Evolutionary conservation across 345 rosid genomes (phyloP), one percentile per base, ranked within the genome.

Genomic region (Hirschfeldia incana): DNA sequence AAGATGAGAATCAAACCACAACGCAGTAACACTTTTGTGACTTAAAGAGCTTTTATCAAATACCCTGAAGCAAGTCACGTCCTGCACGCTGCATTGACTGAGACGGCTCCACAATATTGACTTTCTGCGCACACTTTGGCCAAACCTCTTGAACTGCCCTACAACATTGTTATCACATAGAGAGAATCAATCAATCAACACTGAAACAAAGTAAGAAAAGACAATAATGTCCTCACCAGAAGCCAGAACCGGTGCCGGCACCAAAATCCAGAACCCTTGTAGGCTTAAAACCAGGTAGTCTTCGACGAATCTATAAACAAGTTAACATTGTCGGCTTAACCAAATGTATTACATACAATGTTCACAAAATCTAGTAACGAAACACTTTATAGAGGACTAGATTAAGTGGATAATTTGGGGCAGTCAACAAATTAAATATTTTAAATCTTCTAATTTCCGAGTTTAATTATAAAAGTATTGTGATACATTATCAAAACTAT

Each of bases 71-170:
- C 72, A 93, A 97, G 83, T 84, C 85, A 75, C 85, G 87, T 68
- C 98, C 97, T 6, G 98, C 97, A 49, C 94, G 92, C 85, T 91
- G 97, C 99, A 95, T 95, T 0, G 97, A 93, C 55, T 89, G 98
- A 9, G 98, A 95, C 37, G 99, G 98, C 84, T 95, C 99, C 74
- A 95, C 92, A 69, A 93, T 44, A 78, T 93, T 90, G 13, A 91
- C 81, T 81, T 88, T 89, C 85, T 88, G 85, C 60, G 86, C 51
- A 34, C 92, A 88, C 72, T 85, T 78, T 44, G 99, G 97, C 98
- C 98, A 95, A 76, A 91, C 97, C 85, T 95, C 97, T 65, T 85
- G 80, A 80, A 85, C 75, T 6, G 99, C 98, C 99, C 99, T 91
- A 74, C 13, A 75, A 67, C 32, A 58, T 29, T 42, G 70, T 71